A percentile compares a stretch with the other conserved stretches of the same genome.
Conservation (phyloP, 2,329 filamentous ascomycete genomes). For the Arthrobotrys musiformis region DNA sequence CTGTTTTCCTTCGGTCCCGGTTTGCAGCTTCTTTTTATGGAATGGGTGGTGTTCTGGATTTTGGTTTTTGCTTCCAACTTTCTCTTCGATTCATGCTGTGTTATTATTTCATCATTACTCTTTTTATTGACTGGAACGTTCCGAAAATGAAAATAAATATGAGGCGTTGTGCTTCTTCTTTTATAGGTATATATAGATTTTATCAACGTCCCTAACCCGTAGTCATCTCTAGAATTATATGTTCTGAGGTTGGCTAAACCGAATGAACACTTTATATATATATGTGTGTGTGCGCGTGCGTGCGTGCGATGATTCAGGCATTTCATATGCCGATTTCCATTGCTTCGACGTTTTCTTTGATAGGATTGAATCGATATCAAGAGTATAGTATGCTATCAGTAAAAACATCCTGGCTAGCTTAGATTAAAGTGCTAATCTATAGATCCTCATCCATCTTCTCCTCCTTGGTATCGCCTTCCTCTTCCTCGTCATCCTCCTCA, state of each 20-base stretch:
- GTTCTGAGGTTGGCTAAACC: too few relatives aligned
- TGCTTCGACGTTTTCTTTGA: not conserved
- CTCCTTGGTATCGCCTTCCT: conserved; percentile 68
- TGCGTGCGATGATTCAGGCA: not conserved
- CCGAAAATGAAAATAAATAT: not conserved
- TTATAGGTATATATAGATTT: too few relatives aligned
- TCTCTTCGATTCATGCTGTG: not conserved
- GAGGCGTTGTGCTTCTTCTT: not conserved
- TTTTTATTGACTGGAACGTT: not conserved
- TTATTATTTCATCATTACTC: not conserved
- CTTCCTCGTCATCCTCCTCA: conserved; percentile 86
- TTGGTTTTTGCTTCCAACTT: not conserved
- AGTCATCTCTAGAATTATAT: too few relatives aligned
- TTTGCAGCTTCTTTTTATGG: not conserved
- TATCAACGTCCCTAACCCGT: too few relatives aligned
- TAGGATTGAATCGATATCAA: too few relatives aligned
- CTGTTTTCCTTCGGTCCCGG: not conserved
- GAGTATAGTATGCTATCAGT: not conserved
- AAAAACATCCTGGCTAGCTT: not conserved
- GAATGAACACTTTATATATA: too few relatives aligned
- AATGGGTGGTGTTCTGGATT: conserved; percentile 4
- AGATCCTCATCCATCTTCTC: conserved; percentile 83
- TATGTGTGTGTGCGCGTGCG: too few relatives aligned
- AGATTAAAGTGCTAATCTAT: conserved; percentile 2
- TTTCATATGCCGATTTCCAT: not conserved